Evolutionary conservation across 164 flowering plant species (phyloP), one percentile per base, ranked within the genome.

Genomic region (Berberis thunbergii): DNA sequence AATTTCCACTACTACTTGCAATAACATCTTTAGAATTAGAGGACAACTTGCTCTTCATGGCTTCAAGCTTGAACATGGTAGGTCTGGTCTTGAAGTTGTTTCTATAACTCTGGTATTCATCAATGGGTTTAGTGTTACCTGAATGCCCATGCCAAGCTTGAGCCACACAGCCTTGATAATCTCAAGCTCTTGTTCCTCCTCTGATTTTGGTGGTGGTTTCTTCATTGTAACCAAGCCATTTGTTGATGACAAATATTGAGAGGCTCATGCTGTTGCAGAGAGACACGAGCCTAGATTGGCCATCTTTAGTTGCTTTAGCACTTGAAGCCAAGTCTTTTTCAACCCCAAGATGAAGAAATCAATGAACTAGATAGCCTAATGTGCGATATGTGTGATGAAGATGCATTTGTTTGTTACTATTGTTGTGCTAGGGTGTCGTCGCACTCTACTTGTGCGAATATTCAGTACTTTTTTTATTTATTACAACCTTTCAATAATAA

Each of bases 121-220:
- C 79, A 38, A 74, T 64, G 9, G 81, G 59, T 26, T 69, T 74
- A 0, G 80, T 57, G 44, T 64, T 75, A 73, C 74, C 74, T 1
- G 86, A 80, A 69, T 78, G 92, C 39, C 83, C 78, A 53, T 76
- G 78, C 97, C 97, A 94, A 2, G 98, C 97, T 46, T 94, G 95
- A 41, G 98, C 98, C 69, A 85, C n/a, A n/a, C 96, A 0, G 98
- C 91, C 74, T 90, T 94, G 71, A 83, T 72, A 67, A 90, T 73
- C 71, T 94, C 98, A 9, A 77, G 62, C 4, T 83, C 81, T 7
- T 78, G 75, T n/a, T 76, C 69, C 1, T 75, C 74, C 41, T 71
- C 74, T 13, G 55, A 57, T 49, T 74, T 72, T 57, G 43, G 26
- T 49, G 62, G 68, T 62, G 45, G 7, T 54, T 61, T 62, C 49